Base-by-base conservation (phyloP, 345 rosid species). In the Toxicodendron radicans region DNA sequence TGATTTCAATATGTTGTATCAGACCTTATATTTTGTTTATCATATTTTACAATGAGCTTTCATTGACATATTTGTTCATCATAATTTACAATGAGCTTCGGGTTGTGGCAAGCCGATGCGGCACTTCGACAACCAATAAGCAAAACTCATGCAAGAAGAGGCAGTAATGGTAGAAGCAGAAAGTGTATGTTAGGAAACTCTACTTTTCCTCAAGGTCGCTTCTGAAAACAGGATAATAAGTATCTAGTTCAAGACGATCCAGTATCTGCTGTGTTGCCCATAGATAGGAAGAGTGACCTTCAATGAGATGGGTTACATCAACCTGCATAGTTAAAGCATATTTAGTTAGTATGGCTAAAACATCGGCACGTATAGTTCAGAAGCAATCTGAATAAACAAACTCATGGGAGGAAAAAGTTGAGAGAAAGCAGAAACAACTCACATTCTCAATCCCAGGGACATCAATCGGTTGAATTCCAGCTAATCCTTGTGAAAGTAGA, bases 251-350 rank as follows among this genome's bases (percentile, higher is more conserved):
- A 64, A 95, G 97, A 58, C 80, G 89, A 43, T 90, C 95, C 73
- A 95, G 73, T 54, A 95, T 87, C 82, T 83, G 81, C 71, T 85
- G 82, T 0, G 99, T 87, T 3, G 88, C 87, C 98, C 97, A 91
- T 14, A 95, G 79, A 77, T 95, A 93, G 12, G 99, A 89, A 45
- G 98, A 86, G 82, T 95, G 99, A 61, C 99, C 99, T 79, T 91
- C 93, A 12, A 93, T 84, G 66, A 84, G 69, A 82, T 82, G 85
- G 0, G 99, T 93, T 35, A 93, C 92, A 71, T 95, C 87, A 69
- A 87, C 91, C 98, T 95, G 88, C 82, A 73, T 33, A 65, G 46
- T 33, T 38, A 23, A 76, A 48, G 4, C 53, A 7, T 32, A 20
- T 10, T n/a, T 13, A 33, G 10, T 43, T 58, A 16, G 27, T 4